These are phyloP conservation scores for Fragilariopsis cylindrus DNA, from an alignment of 108 stramenopile genomes.

Conservation along the genomic window DNA sequence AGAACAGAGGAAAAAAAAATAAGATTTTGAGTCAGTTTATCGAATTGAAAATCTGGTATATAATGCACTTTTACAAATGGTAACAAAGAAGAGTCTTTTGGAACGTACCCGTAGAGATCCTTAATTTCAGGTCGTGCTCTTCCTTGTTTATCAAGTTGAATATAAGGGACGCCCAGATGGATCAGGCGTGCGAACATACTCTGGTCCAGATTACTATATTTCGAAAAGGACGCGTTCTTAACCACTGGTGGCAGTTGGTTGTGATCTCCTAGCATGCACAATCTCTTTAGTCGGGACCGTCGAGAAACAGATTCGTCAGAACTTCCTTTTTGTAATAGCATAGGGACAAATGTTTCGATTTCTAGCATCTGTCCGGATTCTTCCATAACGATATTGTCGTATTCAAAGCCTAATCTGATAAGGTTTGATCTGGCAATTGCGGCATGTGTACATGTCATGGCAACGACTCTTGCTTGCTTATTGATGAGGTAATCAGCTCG, in stretches of 20 bases:
- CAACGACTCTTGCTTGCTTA: slow-evolving; percentile 95
- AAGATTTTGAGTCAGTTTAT: background rate
- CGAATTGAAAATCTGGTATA: background rate
- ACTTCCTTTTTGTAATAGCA: slow-evolving; percentile 88
- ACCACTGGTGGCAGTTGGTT: slow-evolving; percentile 98
- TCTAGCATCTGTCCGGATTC: slow-evolving; percentile 98
- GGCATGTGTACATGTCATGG: slow-evolving; percentile 99
- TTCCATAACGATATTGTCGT: slow-evolving; percentile 98
- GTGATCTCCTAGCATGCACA: slow-evolving; percentile 97
- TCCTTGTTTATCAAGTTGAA: slow-evolving; percentile 93
- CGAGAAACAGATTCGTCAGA: slow-evolving; percentile 59
- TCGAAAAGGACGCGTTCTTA: slow-evolving; percentile 81
- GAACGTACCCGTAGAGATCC: slow-evolving; percentile 69
- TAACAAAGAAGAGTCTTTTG: background rate
- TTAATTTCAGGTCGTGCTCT: slow-evolving; percentile 92
- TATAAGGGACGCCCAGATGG: slow-evolving; percentile 81
- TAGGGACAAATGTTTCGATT: slow-evolving; percentile 94
- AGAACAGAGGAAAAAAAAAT: slow-evolving; percentile 13
- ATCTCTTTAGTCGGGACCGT: slow-evolving; percentile 86
- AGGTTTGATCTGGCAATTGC: slow-evolving; percentile 91
- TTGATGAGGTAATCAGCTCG: slow-evolving; percentile 94
- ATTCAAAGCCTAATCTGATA: slow-evolving; percentile 92
- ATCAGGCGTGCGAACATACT: slow-evolving; percentile 94
- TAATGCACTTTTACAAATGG: background rate
- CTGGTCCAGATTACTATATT: slow-evolving; percentile 90